Evolutionary conservation across 2,329 filamentous ascomycete genomes (phyloP).

Genomic region (Sclerotinia borealis): DNA sequence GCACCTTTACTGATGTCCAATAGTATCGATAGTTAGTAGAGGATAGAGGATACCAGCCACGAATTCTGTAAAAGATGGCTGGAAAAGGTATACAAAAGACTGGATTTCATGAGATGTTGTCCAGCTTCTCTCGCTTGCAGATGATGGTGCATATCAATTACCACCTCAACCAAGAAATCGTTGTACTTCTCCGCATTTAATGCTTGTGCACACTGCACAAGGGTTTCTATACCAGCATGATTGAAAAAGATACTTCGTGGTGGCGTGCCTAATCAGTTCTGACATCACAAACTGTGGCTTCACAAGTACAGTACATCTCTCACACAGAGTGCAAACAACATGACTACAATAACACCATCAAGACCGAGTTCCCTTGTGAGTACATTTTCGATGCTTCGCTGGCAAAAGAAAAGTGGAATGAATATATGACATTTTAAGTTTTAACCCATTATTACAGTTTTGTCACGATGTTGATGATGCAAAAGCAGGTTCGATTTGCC

Average conservation of each 20-base stretch:
- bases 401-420: conserved; percentile 2
- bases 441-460: too few species aligned
- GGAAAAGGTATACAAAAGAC: not conserved
- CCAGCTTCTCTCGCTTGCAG: not conserved
- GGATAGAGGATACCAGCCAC: not conserved
- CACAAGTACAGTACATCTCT: too few species aligned
- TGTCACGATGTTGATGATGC: too few species aligned
- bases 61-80: not conserved
- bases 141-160: not conserved
- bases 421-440: not conserved
- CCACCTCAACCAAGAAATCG: not conserved
- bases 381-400: not conserved
- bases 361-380: not conserved
- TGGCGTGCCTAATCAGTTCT: not conserved
- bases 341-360: not conserved
- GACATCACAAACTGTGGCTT: conserved; percentile 3
- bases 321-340: not conserved
- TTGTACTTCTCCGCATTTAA: not conserved
- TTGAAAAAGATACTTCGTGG: not conserved
- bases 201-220: not conserved
- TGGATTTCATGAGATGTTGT: not conserved
- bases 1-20: not conserved
- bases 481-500: not conserved
- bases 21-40: not conserved
- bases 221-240: not conserved